Conservation (phyloP, 306 rosid species). For the Cicer cuneatum region DNA sequence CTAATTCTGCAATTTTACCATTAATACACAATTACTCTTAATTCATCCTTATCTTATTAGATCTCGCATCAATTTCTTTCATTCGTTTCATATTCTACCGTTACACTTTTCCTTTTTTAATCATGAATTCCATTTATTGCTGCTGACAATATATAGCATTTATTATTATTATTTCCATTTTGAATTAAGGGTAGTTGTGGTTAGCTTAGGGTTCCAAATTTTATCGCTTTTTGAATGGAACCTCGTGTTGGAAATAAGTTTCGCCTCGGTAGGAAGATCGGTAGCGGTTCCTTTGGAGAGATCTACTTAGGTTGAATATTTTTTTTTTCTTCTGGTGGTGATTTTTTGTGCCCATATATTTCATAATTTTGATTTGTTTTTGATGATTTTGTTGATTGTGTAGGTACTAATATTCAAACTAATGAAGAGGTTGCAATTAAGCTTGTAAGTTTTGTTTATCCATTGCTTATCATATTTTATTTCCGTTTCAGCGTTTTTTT, state of each 20-base stretch:
- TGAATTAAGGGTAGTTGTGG: slow-evolving; percentile 38
- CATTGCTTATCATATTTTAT: slow-evolving; percentile 31
- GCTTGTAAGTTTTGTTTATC: slow-evolving; percentile 70
- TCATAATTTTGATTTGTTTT: slow-evolving; percentile 32
- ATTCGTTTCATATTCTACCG: slow-evolving; percentile 7
- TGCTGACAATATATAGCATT: slow-evolving; percentile 30
- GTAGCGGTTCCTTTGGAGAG: slow-evolving; percentile 97
- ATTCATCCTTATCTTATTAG: slow-evolving; percentile 40
- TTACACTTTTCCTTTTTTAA: background rate
- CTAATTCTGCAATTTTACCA: slow-evolving; percentile 45
- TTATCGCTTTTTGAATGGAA: slow-evolving; percentile 62
- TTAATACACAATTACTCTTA: slow-evolving; percentile 10
- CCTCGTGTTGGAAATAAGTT: slow-evolving; percentile 95
- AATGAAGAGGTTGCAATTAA: slow-evolving; percentile 96
- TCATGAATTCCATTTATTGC: slow-evolving; percentile 42
- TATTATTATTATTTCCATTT: slow-evolving; percentile 2
- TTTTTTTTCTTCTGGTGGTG: background rate
- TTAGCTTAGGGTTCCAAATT: slow-evolving; percentile 53
- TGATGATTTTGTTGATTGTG: slow-evolving; percentile 43
- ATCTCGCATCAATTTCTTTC: slow-evolving; percentile 37
- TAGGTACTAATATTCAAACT: slow-evolving; percentile 93
- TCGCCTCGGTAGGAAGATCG: slow-evolving; percentile 91
- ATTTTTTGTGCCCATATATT: background rate
- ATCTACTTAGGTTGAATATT: slow-evolving; percentile 76
- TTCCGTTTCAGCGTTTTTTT: background rate